phyloP scores from a whole-genome alignment of 2,329 filamentous ascomycete species.

The Fusarium proliferatum region DNA sequence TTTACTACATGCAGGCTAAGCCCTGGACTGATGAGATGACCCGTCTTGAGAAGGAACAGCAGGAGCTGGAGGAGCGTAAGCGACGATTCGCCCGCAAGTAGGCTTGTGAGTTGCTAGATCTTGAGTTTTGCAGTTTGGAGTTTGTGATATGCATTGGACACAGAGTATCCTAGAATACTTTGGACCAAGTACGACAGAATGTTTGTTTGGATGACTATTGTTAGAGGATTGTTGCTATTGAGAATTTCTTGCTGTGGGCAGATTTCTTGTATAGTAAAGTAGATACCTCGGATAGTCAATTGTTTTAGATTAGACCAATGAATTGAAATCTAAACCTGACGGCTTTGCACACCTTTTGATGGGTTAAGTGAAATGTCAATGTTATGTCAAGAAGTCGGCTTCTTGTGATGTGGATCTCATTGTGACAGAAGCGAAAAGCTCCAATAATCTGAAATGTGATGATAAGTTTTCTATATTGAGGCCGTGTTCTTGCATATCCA shows the following conservation, averaged over 20 bases:
- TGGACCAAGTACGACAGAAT: background rate
- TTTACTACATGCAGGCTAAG: background rate
- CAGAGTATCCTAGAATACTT: background rate
- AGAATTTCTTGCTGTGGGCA: background rate
- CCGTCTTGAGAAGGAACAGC: background rate
- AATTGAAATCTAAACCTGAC: background rate
- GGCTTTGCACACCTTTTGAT: too few relatives aligned
- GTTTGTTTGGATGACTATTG: background rate
- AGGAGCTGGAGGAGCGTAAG: background rate
- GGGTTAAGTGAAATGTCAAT: accelerated
- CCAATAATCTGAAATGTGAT: too few relatives aligned
- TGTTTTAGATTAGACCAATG: background rate
- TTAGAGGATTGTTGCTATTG: background rate
- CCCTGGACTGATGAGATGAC: background rate
- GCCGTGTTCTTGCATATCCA: too few relatives aligned
- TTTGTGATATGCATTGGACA: background rate
- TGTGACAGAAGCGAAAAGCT: accelerated
- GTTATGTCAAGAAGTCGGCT: accelerated
- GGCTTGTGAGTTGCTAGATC: background rate
- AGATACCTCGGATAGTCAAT: background rate
- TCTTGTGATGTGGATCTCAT: background rate
- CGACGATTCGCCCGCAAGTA: background rate
- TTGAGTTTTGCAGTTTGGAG: background rate
- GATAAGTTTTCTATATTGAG: too few relatives aligned
- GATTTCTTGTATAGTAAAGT: background rate